Evolutionary conservation across 2,329 filamentous ascomycete species (phyloP).

Genomic region (Arthrinium phaeospermum): DNA sequence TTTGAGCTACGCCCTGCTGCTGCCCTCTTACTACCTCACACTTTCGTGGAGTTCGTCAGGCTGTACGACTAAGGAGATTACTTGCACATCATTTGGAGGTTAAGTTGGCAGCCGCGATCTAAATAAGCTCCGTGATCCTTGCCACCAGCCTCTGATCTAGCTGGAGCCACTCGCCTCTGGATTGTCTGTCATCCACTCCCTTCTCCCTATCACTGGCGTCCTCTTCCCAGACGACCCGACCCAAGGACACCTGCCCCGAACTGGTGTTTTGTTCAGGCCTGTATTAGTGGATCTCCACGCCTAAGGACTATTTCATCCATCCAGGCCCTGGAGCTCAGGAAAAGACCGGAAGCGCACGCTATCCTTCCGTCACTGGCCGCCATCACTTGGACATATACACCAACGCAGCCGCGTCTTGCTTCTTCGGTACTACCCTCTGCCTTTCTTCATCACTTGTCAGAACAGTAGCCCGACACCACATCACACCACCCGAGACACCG

Average conservation of each 20-base stretch:
- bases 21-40: conserved; percentile 15
- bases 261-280: conserved; percentile 30
- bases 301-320: conserved; percentile 36
- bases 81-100: conserved; percentile 21
- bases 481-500: conserved; percentile 34
- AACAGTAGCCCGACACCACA: conserved; percentile 31
- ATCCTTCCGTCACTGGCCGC: conserved; percentile 37
- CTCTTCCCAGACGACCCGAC: conserved; percentile 18
- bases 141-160: conserved; percentile 16
- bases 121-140: conserved; percentile 21
- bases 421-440: conserved; percentile 40
- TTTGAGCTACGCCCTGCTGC: conserved; percentile 20
- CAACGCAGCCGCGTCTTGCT: conserved; percentile 41
- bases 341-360: conserved; percentile 39
- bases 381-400: conserved; percentile 42
- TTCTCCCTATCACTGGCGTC: conserved; percentile 30
- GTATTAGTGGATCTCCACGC: conserved; percentile 32
- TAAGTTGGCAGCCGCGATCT: conserved; percentile 21
- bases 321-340: conserved; percentile 31
- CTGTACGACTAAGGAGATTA: conserved; percentile 21
- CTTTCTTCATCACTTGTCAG: conserved; percentile 37
- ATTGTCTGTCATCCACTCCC: conserved; percentile 20
- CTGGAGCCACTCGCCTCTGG: conserved; percentile 18
- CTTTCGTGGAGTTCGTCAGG: conserved; percentile 19
- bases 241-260: neutral